phyloP scores from a whole-genome alignment of 345 rosid genomes.

The Acer saccharum region DNA sequence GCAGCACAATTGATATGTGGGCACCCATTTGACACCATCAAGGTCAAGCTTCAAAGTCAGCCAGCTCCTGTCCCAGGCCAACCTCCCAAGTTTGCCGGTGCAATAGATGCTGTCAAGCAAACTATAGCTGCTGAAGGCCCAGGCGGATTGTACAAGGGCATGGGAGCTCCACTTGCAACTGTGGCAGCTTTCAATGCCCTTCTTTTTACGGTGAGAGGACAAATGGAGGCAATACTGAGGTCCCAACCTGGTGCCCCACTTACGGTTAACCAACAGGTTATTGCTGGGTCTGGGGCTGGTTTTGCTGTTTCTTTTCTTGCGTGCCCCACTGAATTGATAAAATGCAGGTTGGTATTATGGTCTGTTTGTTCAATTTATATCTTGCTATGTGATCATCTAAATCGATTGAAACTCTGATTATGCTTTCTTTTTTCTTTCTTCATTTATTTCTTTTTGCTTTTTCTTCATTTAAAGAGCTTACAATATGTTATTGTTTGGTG shows the following conservation, averaged over 20 bases:
- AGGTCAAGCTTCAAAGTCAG: constrained; percentile 99
- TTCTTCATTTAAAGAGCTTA: not conserved
- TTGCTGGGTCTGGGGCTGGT: constrained; percentile 94
- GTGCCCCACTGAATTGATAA: constrained; percentile 97
- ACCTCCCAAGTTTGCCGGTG: constrained; percentile 70
- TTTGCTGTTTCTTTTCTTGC: constrained; percentile 94
- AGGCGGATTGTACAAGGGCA: constrained; percentile 92
- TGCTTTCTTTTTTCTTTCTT: not conserved
- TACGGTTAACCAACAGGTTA: constrained; percentile 73
- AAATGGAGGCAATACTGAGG: constrained; percentile 83
- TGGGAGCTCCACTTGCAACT: constrained; percentile 99
- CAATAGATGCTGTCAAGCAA: constrained; percentile 85
- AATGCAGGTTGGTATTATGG: constrained; percentile 72
- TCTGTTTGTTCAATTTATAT: not conserved
- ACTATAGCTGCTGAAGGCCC: constrained; percentile 93
- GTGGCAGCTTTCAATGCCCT: constrained; percentile 98
- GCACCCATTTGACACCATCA: constrained; percentile 98
- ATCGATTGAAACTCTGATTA: not conserved
- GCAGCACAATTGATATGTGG: constrained; percentile 87
- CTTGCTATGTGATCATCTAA: not conserved
- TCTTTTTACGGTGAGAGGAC: constrained; percentile 92
- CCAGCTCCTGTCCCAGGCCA: constrained; percentile 83
- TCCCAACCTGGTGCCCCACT: constrained; percentile 82
- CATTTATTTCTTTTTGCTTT: not conserved
- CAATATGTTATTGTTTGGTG: not conserved